Conservation (phyloP, 495 filamentous ascomycete species). For the Penicillium nucicola region DNA sequence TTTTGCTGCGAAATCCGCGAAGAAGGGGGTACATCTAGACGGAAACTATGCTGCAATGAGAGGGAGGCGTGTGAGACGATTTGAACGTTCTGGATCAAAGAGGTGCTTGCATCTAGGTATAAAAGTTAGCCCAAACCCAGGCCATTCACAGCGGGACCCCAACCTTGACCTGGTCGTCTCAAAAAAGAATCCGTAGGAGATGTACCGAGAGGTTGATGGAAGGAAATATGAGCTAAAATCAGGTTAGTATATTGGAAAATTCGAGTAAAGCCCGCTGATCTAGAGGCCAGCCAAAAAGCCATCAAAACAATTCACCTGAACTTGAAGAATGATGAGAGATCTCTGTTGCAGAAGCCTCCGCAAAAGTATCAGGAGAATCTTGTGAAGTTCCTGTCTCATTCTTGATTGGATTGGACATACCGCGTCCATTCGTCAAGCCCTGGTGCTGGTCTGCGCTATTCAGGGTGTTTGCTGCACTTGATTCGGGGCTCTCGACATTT, state of each 20-base stretch:
- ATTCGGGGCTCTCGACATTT: constrained; percentile 16
- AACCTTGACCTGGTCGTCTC: constrained; percentile 56
- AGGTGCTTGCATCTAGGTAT: constrained; percentile 46
- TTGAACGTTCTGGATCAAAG: constrained; percentile 62
- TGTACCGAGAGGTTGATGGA: constrained; percentile 14
- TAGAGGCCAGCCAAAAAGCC: neutral
- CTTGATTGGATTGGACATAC: constrained; percentile 3
- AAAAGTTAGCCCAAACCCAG: constrained; percentile 6
- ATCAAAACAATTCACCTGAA: neutral
- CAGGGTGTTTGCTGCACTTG: constrained; percentile 20
- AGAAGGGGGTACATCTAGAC: constrained; percentile 58
- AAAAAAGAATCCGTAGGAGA: constrained; percentile 31
- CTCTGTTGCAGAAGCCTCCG: neutral
- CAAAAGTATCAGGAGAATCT: neutral
- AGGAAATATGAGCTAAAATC: neutral
- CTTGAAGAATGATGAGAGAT: neutral
- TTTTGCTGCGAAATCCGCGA: constrained; percentile 62
- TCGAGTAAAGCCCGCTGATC: neutral
- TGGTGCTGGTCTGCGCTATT: constrained; percentile 15
- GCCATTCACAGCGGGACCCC: neutral
- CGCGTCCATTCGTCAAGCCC: neutral
- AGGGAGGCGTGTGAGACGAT: constrained; percentile 65
- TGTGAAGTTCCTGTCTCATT: constrained; percentile 15
- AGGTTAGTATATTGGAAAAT: neutral
- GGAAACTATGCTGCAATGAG: constrained; percentile 49